Evolutionary conservation across 768 basidiomycete species (phyloP).

Genomic region (Termitomyces sp.): DNA sequence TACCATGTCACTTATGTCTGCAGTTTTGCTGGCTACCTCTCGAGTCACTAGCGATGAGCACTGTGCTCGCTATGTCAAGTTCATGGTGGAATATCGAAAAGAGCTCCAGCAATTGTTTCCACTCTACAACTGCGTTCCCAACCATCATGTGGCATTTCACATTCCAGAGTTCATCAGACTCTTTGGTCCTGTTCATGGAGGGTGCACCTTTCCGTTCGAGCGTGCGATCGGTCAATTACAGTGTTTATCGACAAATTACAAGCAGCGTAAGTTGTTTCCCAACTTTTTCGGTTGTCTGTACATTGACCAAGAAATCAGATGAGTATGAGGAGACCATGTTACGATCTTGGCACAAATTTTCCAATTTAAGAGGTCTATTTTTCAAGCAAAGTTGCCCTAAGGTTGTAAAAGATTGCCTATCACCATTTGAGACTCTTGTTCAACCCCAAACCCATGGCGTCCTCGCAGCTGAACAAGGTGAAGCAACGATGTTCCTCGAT

Average conservation of each 20-base stretch:
- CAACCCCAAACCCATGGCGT: not conserved
- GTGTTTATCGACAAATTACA: not conserved
- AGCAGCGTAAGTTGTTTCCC: not conserved
- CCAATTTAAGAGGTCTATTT: not conserved
- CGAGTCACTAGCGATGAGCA: not conserved
- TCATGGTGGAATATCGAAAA: not conserved
- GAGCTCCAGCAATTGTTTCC: not conserved
- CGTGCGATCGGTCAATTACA: slow-evolving; percentile 9
- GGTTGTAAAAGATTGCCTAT: not conserved
- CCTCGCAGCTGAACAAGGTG: not conserved
- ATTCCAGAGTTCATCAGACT: not conserved
- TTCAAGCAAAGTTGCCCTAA: not conserved
- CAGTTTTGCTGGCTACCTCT: not conserved
- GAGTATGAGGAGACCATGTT: not conserved
- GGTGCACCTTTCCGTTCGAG: slow-evolving; percentile 14
- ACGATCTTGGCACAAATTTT: not conserved
- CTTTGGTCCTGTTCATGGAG: slow-evolving; percentile 3
- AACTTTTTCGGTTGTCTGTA: too few species aligned
- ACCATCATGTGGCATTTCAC: not conserved
- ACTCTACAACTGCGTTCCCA: not conserved
- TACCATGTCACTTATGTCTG: not conserved
- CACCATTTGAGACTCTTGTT: not conserved
- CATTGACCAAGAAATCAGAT: not conserved
- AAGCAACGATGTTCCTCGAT: not conserved
- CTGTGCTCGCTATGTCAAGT: not conserved